Evolutionary conservation across 345 rosid genomes (phyloP), one percentile per base, ranked within the genome.

Genomic region (Excoecaria cochinchinensis): DNA sequence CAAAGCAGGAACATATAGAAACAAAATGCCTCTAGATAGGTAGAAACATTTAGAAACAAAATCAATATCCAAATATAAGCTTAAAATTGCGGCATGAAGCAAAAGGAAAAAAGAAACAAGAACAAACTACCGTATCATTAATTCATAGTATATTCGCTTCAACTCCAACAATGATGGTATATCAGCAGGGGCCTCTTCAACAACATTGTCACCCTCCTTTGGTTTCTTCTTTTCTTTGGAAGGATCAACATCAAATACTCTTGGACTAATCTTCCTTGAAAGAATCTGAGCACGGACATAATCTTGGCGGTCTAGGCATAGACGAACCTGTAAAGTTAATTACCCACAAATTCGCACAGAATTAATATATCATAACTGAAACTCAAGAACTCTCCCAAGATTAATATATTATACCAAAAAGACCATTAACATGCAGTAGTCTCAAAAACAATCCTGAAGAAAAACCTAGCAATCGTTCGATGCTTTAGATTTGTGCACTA

Each of bases 161-260:
- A 95, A 85, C 78, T 91, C 94, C 86, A 90, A 76, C 56, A 92
- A 72, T 2, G 95, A 85, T n/a, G 98, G 99, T 77, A 93, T 92
- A 84, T 93, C 98, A 74, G 94, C 95, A 58, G 99, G 93, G 75
- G 99, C 97, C 85, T 90, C 98, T 80, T 92, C 98, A 66, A 96
- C 87, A 55, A 93, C 72, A 79, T 83, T 83, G 39, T 92, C 98
- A 74, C 95, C 95, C 85, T 92, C 97, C 78, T 96, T 96, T 50
- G 97, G 94, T 81, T 90, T 93, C 83, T 93, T 96, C 86, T 93
- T 93, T 77, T 90, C 97, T 72, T 96, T 92, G 8, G 94, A 84
- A 69, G 89, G 70, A 75, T 91, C 97, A 48, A 75, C 88, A 58
- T 89, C 91, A 85, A 96, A 96, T 22, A 90, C 99, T 82, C 95